Percentiles rank a stretch among this genome's conserved stretches.
Conservation (phyloP, 768 basidiomycete genomes). For the Saitozyma sp. region DNA sequence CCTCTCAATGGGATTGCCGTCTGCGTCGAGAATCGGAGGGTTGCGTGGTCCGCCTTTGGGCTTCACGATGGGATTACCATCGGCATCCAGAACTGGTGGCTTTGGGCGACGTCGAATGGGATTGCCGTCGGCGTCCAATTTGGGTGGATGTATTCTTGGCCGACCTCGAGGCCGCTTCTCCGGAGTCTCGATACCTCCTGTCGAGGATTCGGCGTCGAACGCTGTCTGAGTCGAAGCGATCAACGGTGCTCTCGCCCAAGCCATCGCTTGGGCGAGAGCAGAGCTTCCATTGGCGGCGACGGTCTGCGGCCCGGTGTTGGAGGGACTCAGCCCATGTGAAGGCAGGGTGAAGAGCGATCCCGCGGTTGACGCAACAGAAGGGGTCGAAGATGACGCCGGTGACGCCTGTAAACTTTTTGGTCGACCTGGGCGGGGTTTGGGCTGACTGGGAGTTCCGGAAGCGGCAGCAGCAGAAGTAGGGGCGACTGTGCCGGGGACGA, state of each 20-base stretch:
- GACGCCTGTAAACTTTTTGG: neutral
- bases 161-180: neutral
- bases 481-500: no score
- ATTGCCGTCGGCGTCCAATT: conserved; percentile 6
- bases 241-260: no score
- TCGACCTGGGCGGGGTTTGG: neutral
- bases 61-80: neutral
- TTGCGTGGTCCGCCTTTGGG: neutral
- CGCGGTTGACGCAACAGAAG: no score
- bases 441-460: neutral
- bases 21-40: neutral
- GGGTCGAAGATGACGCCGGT: no score
- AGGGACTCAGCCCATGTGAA: no score
- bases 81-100: conserved; percentile 7
- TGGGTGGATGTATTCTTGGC: conserved; percentile 3
- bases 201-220: no score
- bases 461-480: neutral
- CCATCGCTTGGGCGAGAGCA: neutral
- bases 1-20: conserved; percentile 5
- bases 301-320: no score
- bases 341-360: no score
- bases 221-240: neutral
- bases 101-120: neutral
- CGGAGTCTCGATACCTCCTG: no score
- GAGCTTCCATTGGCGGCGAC: neutral